Conservation (phyloP, 768 basidiomycete species). For the Psilocybe tampanensis region DNA sequence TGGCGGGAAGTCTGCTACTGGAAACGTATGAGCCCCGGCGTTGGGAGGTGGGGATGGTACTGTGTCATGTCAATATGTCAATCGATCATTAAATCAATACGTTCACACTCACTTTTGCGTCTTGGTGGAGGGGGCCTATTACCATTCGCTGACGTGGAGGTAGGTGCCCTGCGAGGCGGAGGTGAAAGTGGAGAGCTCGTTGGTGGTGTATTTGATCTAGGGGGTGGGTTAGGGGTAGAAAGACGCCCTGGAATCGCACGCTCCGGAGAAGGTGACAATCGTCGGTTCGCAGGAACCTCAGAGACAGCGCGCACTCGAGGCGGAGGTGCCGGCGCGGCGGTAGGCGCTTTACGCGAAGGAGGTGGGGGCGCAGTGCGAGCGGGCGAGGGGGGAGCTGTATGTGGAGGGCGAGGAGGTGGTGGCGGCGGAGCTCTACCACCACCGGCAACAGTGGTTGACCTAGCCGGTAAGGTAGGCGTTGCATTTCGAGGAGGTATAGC, state of each 20-base stretch:
- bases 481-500: constrained; percentile 37
- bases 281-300: constrained; percentile 16
- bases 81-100: constrained; percentile 14
- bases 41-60: constrained; percentile 59
- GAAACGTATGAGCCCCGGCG: constrained; percentile 72
- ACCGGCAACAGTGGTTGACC: constrained; percentile 26
- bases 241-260: constrained; percentile 17
- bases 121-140: constrained; percentile 39
- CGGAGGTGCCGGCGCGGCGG: constrained; percentile 32
- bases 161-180: constrained; percentile 22
- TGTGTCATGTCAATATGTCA: constrained; percentile 22
- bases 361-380: constrained; percentile 39
- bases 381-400: constrained; percentile 22
- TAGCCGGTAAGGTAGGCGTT: constrained; percentile 27
- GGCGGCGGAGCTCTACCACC: constrained; percentile 24
- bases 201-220: constrained; percentile 17
- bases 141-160: constrained; percentile 19
- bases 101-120: constrained; percentile 50
- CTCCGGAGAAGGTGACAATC: constrained; percentile 15
- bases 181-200: constrained; percentile 21
- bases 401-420: constrained; percentile 26
- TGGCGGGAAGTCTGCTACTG: constrained; percentile 76
- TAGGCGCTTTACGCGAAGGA: constrained; percentile 39
- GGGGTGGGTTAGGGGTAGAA: constrained; percentile 17
- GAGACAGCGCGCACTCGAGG: constrained; percentile 28